phyloP scores from a whole-genome alignment of 495 filamentous ascomycete species.

The Hypoxylon trugodes region DNA sequence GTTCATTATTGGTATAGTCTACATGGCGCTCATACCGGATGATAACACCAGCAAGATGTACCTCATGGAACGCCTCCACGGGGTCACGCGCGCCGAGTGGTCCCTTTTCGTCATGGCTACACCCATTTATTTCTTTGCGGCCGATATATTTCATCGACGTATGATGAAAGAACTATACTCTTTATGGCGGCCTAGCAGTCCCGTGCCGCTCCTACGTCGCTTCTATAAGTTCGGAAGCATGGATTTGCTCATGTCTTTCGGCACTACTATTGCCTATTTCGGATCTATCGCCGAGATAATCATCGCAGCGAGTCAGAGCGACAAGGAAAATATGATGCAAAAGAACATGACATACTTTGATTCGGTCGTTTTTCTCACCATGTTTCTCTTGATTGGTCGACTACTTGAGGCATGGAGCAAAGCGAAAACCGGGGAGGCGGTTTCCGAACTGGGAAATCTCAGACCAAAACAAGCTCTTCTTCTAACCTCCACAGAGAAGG shows the following conservation, averaged over 20 bases:
- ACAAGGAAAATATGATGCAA: not conserved
- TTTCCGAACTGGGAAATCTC: not conserved
- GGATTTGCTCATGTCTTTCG: conserved; percentile 8
- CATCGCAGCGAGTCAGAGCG: not conserved
- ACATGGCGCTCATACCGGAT: conserved; percentile 2
- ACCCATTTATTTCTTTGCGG: conserved; percentile 1
- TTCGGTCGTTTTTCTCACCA: conserved; percentile 7
- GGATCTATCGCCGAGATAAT: not conserved
- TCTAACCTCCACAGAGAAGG: not conserved
- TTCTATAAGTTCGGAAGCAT: conserved; percentile 9
- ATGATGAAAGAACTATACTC: conserved; percentile 3
- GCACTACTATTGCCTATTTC: conserved; percentile 2
- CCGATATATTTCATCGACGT: conserved; percentile 7
- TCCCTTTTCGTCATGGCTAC: conserved; percentile 4
- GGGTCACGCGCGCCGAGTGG: conserved; percentile 1
- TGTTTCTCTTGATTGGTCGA: conserved; percentile 8
- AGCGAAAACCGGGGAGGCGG: conserved; percentile 3
- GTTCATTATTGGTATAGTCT: conserved; percentile 6
- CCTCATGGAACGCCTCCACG: conserved; percentile 1
- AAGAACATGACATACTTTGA: conserved; percentile 2
- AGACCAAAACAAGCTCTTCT: conserved; percentile 6
- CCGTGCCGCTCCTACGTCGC: not conserved
- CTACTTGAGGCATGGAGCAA: conserved; percentile 6
- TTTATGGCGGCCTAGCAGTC: conserved; percentile 1
- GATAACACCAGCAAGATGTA: not conserved